Base-by-base conservation (phyloP, 345 rosid genomes). In the Brassica nigra region DNA sequence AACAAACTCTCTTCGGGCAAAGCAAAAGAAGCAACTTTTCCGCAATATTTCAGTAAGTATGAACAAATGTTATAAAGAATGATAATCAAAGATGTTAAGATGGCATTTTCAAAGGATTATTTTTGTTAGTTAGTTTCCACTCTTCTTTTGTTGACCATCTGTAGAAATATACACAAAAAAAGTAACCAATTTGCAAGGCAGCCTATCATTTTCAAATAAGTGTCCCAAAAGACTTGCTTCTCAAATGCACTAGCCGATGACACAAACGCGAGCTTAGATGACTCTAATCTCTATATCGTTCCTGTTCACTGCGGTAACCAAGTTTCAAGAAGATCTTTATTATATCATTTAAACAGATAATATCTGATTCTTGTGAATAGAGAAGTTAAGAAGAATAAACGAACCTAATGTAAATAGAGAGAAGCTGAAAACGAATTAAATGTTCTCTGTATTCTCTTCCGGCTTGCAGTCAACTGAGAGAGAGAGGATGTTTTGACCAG, bases 191-290 rank as follows among this genome's bases (percentile, higher is more conserved):
- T 15, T 74, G 54, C 47, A 23, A 15, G 57, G 18, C 16, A n/a
- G 75, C 61, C 58, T 27, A 68, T 87, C 80, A 89, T 8, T 91
- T 89, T 59, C 97, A 94, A 73, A 87, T 91, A 44, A 92, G 95
- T 88, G 88, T 73, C 39, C 87, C 47, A 83, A 80, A 30, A 91
- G 86, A 49, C 98, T 97, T 1, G 93, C 87, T 88, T 88, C 88
- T 91, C 97, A 73, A 91, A 86, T 58, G 97, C 97, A 30, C 84
- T 74, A 64, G 98, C 97, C 18, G 97, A 91, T 55, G 88, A 83
- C 59, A 91, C 90, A 72, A 91, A 92, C 27, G 97, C 92, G 0
- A 76, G 62, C 83, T 92, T 95, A 42, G 97, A 91, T 81, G 95
- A 90, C 72, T 90, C 91, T 20, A 88, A 95, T 89, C 72, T 90